Percentiles rank a stretch among this genome's conserved stretches.
Conservation (phyloP, 106 monocot species). For the Dendrobium officinale region DNA sequence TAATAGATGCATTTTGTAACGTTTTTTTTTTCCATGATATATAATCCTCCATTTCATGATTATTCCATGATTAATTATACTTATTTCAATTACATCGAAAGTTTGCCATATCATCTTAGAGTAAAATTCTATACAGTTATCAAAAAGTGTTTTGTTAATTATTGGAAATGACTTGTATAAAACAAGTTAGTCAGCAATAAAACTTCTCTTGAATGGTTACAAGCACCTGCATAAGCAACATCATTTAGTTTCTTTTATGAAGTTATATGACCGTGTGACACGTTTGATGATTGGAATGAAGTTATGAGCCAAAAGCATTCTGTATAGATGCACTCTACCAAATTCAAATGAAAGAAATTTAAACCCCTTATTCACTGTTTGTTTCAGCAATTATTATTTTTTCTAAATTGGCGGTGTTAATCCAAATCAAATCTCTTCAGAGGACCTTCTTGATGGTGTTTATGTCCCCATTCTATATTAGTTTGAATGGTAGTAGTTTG, state of each 20-base stretch:
- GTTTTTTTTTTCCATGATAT: background rate
- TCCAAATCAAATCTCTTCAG: background rate
- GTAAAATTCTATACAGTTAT: background rate
- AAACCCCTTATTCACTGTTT: background rate
- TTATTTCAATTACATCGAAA: background rate
- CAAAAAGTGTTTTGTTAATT: background rate
- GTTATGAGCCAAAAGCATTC: background rate
- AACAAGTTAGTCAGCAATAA: background rate
- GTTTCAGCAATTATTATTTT: background rate
- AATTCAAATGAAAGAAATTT: background rate
- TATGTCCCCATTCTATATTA: no score
- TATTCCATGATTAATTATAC: background rate
- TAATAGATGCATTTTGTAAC: constrained; percentile 14
- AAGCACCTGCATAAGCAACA: background rate
- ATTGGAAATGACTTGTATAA: background rate
- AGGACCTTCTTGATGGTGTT: background rate
- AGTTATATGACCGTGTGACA: background rate
- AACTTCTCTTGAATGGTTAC: background rate
- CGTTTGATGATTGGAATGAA: background rate
- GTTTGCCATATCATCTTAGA: background rate
- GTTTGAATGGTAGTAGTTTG: no score
- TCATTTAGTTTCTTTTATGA: background rate
- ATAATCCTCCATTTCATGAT: background rate
- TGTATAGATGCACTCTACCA: background rate
- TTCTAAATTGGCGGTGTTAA: background rate